Base-by-base conservation (phyloP, 176 grass and related monocot species). In the Bolboschoenus planiculmis region DNA sequence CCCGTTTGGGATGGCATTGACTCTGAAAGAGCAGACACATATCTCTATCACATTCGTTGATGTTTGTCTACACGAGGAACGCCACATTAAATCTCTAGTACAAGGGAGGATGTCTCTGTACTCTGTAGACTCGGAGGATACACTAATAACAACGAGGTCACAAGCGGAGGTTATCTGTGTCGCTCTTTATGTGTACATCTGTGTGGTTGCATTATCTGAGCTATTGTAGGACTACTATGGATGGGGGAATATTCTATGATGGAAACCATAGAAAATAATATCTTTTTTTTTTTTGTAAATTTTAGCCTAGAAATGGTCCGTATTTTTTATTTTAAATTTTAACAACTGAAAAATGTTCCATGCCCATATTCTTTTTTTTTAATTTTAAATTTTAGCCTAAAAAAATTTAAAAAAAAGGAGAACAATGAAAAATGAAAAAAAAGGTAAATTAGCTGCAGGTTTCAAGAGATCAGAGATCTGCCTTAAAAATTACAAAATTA, bases 1-100 rank as follows among this genome's bases (percentile, higher is more conserved):
- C 48, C 85, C 89, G 87, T 89, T 89, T 89, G 56, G 31, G 72
- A 37, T 39, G 83, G 92, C 83, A 87, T 94, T 94, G 87, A 94
- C 85, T 89, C 44, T 53, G 13, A 3, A 63, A n/a, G 35, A 48
- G 53, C 64, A 55, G 85, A 20, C 30, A 37, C 35, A 58, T 23
- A 21, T 40, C 44, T 39, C 34, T 75, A 77, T 84, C 74, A 21
- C n/a, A 18, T 37, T 74, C 80, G 57, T 81, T 40, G 55, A 82
- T 91, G n/a, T 84, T 51, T 23, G n/a, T 37, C 42, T 30, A 8
- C 15, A 81, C 1, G 31, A 5, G 33, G 20, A 55, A 61, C n/a
- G 27, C 37, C 39, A 43, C 67, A 72, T 23, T 72, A 72, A 72
- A 72, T 72, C n/a, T 4, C 14, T 35, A 18, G 7, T n/a, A 7